Conservation (phyloP, 192 early-diverging fungal genomes). For the Backusella luteola region DNA sequence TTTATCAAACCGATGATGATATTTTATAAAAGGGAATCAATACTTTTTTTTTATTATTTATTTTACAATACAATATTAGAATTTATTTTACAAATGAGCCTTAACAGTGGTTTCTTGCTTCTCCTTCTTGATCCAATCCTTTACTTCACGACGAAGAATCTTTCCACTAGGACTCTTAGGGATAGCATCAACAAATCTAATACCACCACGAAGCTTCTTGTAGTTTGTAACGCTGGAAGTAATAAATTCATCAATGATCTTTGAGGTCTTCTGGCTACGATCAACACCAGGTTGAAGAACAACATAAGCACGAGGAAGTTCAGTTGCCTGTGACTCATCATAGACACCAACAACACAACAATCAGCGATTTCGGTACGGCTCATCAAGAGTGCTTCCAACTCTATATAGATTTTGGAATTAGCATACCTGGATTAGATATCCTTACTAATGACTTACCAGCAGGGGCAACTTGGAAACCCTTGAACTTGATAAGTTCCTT, state of each 20-base stretch:
- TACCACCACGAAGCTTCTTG: constrained; percentile 79
- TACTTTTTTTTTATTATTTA: not conserved
- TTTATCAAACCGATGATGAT: not conserved
- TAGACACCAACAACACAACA: constrained; percentile 45
- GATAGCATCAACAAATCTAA: constrained; percentile 67
- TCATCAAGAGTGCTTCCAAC: constrained; percentile 61
- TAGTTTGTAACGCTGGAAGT: constrained; percentile 60
- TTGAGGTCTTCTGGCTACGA: constrained; percentile 34
- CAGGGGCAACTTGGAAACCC: constrained; percentile 71
- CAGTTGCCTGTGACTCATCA: constrained; percentile 48
- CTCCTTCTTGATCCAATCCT: constrained; percentile 27
- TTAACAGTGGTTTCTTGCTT: constrained; percentile 3
- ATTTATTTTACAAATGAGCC: constrained; percentile 5
- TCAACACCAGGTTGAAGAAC: constrained; percentile 53
- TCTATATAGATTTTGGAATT: constrained; percentile 25
- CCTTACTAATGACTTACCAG: constrained; percentile 32
- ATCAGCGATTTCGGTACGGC: constrained; percentile 52
- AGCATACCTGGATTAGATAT: not conserved
- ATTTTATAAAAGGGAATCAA: not conserved
- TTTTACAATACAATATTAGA: constrained; percentile 5
- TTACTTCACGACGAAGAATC: constrained; percentile 69
- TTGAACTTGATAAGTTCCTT: constrained; percentile 87
- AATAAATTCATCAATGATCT: constrained; percentile 57
- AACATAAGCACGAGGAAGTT: constrained; percentile 81
- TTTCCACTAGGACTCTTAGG: constrained; percentile 84